phyloP scores from a whole-genome alignment of 2,329 filamentous ascomycete genomes.

The Daldinia eschscholtzii region DNA sequence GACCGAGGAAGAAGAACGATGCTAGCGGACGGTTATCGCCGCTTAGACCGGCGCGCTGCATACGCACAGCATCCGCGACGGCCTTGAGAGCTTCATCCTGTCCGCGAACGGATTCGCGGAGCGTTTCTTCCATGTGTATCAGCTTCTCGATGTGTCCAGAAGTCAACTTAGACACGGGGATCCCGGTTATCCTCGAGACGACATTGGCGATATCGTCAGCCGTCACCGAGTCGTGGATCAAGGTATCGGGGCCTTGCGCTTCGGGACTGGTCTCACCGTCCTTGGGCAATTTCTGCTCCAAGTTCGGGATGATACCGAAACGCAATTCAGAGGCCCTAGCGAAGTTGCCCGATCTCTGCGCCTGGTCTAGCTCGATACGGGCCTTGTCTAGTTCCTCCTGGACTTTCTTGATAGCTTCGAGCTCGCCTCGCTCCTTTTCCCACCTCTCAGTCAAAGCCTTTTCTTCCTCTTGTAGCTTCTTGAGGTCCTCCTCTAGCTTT shows the following conservation, averaged over 20 bases:
- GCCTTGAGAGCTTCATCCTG: constrained; percentile 94
- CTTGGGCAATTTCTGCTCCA: constrained; percentile 83
- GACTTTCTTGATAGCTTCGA: constrained; percentile 86
- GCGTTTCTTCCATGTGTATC: constrained; percentile 92
- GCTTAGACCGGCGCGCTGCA: constrained; percentile 91
- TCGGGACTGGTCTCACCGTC: constrained; percentile 67
- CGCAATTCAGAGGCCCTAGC: constrained; percentile 89
- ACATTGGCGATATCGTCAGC: constrained; percentile 94
- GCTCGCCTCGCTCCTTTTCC: constrained; percentile 89
- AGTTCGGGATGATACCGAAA: constrained; percentile 85
- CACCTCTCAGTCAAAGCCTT: constrained; percentile 82
- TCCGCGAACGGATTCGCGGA: constrained; percentile 86
- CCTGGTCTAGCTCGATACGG: constrained; percentile 85
- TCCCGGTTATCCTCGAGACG: constrained; percentile 91
- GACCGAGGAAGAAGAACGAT: constrained; percentile 97
- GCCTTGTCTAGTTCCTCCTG: constrained; percentile 92
- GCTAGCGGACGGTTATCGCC: constrained; percentile 92
- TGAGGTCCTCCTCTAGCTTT: constrained; percentile 83
- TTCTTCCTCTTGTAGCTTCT: constrained; percentile 81
- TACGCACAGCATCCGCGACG: constrained; percentile 91
- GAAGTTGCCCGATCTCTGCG: constrained; percentile 89
- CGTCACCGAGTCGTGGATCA: constrained; percentile 95
- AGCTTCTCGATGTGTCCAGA: constrained; percentile 94
- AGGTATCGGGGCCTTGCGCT: constrained; percentile 60
- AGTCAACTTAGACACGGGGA: constrained; percentile 92